Evolutionary conservation across 2,329 filamentous ascomycete species (phyloP), one percentile per base, ranked within the genome.

Genomic region (Cladophialophora bantiana): DNA sequence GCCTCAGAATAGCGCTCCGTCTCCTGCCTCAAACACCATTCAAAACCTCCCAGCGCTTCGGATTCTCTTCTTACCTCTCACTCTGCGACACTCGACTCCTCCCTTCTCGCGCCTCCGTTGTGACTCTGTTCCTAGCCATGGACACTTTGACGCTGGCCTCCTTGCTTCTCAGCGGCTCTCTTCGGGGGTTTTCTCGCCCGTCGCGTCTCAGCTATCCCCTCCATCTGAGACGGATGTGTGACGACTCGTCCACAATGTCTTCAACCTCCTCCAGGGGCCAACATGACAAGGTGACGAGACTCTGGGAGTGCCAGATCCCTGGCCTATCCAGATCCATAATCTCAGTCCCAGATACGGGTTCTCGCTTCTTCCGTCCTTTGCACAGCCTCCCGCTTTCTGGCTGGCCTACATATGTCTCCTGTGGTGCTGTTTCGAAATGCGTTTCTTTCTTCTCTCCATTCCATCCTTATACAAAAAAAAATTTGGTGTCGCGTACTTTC

Each of bases 301-400:
- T 70, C 65, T 40, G 54, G 55, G 50, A 68, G 68, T 70, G 32
- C 66, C 68, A 68, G 56, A 9, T 59, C 59, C 66, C 62, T 62
- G 57, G 60, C 62, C 38, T 32, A 65, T 67, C 63, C 62, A 70
- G 68, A 68, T 70, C 68, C 68, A 66, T 66, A 59, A 68, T 67
- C 59, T 63, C 67, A 68, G 60, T 53, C 26, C 45, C n/a, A 52
- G 59, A 53, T 61, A 15, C 59, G 59, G 59, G 9, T 12, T 32
- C 31, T 61, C 59, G 45, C 59, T 32, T 61, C n/a, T 61, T 61
- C 59, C 59, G 59, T 52, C 31, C 26, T 26, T 50, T 42, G 35
- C 38, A 54, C 63, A 64, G 59, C 36, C 54, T 48, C 66, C 57
- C 40, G 54, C 55, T 48, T 64, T 18, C 6, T 62, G 38, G 45